phyloP scores from a whole-genome alignment of 2,329 filamentous ascomycete genomes.

The Phoma herbarum region DNA sequence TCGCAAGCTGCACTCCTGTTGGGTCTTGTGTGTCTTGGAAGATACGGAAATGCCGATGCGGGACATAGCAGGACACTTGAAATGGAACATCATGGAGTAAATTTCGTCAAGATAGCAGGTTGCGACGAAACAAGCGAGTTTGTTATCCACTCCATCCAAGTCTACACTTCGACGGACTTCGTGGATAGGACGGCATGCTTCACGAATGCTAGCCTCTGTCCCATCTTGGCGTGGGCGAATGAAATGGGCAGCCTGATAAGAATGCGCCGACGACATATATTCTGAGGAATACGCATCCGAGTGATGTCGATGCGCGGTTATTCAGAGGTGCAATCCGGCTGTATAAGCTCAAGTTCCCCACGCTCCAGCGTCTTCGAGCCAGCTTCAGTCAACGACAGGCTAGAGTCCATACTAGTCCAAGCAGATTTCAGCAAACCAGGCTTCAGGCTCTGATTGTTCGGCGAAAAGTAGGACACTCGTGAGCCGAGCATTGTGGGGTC shows the following conservation, averaged over 20 bases:
- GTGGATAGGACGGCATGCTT: background rate
- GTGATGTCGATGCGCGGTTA: background rate
- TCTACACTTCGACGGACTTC: background rate
- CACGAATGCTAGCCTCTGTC: background rate
- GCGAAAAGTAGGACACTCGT: no score
- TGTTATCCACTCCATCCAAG: background rate
- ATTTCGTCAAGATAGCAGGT: background rate
- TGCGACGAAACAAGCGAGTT: background rate
- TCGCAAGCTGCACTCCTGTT: no score
- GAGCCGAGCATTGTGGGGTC: no score
- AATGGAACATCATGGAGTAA: background rate
- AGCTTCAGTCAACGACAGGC: no score
- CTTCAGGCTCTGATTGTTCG: no score
- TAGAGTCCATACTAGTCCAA: no score
- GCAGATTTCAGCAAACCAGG: no score
- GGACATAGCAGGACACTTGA: no score
- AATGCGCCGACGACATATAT: background rate
- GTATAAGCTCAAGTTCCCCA: no score
- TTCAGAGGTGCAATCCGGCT: background rate
- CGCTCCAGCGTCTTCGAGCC: no score
- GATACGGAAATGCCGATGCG: no score
- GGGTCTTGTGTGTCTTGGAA: no score
- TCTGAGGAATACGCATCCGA: background rate
- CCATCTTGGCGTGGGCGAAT: background rate
- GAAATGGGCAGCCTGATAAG: background rate